phyloP scores from a whole-genome alignment of 768 basidiomycete species.

The Boletus subparvulus region DNA sequence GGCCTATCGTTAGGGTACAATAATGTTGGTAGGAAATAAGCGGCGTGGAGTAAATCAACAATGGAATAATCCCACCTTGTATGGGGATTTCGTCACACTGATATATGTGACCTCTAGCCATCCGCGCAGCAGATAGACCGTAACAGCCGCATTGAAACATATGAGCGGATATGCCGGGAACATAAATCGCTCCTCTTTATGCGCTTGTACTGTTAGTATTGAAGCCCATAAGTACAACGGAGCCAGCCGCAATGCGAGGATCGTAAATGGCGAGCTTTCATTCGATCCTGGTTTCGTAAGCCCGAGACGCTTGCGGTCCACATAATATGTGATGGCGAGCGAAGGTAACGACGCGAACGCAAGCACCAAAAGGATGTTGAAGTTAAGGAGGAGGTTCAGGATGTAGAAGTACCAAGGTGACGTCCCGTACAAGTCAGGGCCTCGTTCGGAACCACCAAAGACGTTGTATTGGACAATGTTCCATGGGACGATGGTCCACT shows the following conservation, averaged over 20 bases:
- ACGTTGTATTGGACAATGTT: slow-evolving; percentile 95
- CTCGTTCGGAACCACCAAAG: slow-evolving; percentile 73
- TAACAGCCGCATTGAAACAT: slow-evolving; percentile 93
- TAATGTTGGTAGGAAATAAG: slow-evolving; percentile 1
- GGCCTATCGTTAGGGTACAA: slow-evolving; percentile 48
- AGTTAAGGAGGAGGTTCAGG: slow-evolving; percentile 88
- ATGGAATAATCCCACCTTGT: slow-evolving; percentile 55
- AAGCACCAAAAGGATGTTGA: slow-evolving; percentile 82
- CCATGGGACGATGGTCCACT: slow-evolving; percentile 78
- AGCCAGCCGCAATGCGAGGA: slow-evolving; percentile 74
- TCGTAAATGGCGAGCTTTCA: slow-evolving; percentile 76
- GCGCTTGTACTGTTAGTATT: slow-evolving; percentile 77
- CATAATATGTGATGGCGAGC: slow-evolving; percentile 65
- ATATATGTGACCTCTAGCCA: slow-evolving; percentile 82
- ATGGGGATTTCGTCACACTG: slow-evolving; percentile 76
- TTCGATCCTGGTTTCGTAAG: slow-evolving; percentile 46
- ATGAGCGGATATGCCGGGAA: slow-evolving; percentile 90
- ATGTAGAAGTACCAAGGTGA: slow-evolving; percentile 86
- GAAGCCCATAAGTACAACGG: slow-evolving; percentile 90
- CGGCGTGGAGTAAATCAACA: background rate
- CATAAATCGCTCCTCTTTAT: slow-evolving; percentile 99
- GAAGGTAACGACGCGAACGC: slow-evolving; percentile 81
- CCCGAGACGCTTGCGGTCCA: slow-evolving; percentile 79
- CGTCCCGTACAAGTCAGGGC: slow-evolving; percentile 93
- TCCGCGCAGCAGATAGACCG: slow-evolving; percentile 79